A percentile compares a stretch with the other conserved stretches of the same genome.
phyloP scores from a whole-genome alignment of 2,329 filamentous ascomycete genomes.

The Phaeophleospora eucalypticola region DNA sequence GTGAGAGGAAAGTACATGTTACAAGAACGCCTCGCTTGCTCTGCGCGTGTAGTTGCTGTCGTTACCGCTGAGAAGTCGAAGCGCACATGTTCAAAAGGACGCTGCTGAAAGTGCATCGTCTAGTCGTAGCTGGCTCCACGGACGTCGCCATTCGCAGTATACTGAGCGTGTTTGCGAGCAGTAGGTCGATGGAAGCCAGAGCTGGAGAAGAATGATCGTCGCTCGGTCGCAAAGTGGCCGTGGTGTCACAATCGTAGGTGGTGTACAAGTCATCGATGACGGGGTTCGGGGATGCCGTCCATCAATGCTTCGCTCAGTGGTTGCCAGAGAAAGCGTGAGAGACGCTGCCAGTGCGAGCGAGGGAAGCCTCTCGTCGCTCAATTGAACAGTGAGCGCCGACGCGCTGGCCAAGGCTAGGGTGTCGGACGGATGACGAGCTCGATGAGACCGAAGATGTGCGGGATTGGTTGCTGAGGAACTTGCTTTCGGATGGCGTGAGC shows the following conservation, averaged over 20 bases:
- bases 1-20: too few species aligned
- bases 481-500: slow-evolving; percentile 6
- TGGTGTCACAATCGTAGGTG: background rate
- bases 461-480: slow-evolving; percentile 6
- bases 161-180: too few species aligned
- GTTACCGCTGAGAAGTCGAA: too few species aligned
- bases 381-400: background rate
- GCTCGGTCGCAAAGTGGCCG: background rate
- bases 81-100: too few species aligned
- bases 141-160: too few species aligned
- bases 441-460: slow-evolving; percentile 7
- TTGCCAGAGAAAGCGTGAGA: slow-evolving; percentile 2
- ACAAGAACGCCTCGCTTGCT: too few species aligned
- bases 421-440: background rate
- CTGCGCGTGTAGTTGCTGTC: too few species aligned
- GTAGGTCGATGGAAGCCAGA: background rate
- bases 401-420: background rate
- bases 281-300: background rate
- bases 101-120: too few species aligned
- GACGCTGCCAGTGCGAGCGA: slow-evolving; percentile 4
- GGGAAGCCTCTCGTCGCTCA: slow-evolving; percentile 5
- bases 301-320: background rate
- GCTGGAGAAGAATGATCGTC: background rate
- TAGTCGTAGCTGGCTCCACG: too few species aligned
- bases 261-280: background rate